Percentiles rank a stretch among this genome's conserved stretches.
phyloP scores from a whole-genome alignment of 1,139 yeast species.

The Suhomyces wounanorum region DNA sequence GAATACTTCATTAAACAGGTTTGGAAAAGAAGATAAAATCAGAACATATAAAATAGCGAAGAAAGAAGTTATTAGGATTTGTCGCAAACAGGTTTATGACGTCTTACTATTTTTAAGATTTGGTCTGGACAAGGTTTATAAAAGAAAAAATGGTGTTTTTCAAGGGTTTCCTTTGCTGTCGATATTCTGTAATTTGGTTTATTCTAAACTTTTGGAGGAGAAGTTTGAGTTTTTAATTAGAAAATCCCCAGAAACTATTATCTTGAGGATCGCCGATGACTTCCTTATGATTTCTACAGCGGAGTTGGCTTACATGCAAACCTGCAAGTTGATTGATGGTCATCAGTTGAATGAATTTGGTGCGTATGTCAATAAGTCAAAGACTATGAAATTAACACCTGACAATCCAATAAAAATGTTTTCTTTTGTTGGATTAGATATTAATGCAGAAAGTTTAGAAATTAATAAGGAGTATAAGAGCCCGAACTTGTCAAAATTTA shows the following conservation, averaged over 20 bases:
- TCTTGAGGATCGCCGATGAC: slow-evolving; percentile 82
- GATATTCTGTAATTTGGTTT: slow-evolving; percentile 71
- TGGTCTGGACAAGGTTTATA: slow-evolving; percentile 19
- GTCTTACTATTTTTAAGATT: slow-evolving; percentile 19
- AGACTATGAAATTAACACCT: slow-evolving; percentile 34
- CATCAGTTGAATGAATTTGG: slow-evolving; percentile 56
- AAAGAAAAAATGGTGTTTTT: slow-evolving; percentile 69
- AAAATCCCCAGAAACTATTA: slow-evolving; percentile 28
- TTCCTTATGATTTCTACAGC: slow-evolving; percentile 65
- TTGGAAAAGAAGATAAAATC: slow-evolving; percentile 27
- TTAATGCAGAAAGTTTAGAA: slow-evolving; percentile 22
- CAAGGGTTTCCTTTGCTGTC: slow-evolving; percentile 87
- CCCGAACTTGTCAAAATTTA: neutral
- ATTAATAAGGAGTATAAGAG: slow-evolving; percentile 9
- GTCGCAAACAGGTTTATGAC: slow-evolving; percentile 29
- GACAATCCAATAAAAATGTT: slow-evolving; percentile 19
- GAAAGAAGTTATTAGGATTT: slow-evolving; percentile 25
- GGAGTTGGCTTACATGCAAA: slow-evolving; percentile 21
- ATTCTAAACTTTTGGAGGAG: slow-evolving; percentile 60
- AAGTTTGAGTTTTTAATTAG: slow-evolving; percentile 34
- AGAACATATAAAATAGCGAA: slow-evolving; percentile 30
- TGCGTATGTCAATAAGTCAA: slow-evolving; percentile 56
- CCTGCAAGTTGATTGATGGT: slow-evolving; percentile 23
- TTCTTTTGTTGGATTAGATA: slow-evolving; percentile 37
- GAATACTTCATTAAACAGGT: no score